Percentiles rank a stretch among this genome's conserved stretches.
Conservation (phyloP, 78 protist species). For the Dictyostelium capitatum region DNA sequence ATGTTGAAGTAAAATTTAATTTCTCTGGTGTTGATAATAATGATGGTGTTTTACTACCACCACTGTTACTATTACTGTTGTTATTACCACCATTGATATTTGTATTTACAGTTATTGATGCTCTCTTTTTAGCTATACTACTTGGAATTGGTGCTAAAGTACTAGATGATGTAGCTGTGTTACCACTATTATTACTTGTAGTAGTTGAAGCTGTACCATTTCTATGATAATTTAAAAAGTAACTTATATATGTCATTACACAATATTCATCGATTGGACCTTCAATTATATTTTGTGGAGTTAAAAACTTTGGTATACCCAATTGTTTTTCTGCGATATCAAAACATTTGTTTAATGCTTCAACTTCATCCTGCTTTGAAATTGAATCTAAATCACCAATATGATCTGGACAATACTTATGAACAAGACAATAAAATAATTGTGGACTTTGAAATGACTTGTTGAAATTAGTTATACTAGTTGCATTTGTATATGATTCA, state of each 20-base stretch:
- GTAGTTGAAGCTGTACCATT: not conserved
- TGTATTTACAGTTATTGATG: conserved; percentile 1
- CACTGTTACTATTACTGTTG: not conserved
- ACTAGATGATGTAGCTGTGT: not conserved
- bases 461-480: conserved; percentile 45
- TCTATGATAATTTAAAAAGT: conserved; percentile 48
- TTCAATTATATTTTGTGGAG: conserved; percentile 48
- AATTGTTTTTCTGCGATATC: conserved; percentile 63
- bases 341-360: conserved; percentile 22
- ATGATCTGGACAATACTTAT: conserved; percentile 15
- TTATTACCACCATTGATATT: not conserved
- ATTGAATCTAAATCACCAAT: conserved; percentile 12
- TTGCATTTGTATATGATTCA: not conserved
- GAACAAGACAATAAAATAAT: conserved; percentile 37
- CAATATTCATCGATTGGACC: conserved; percentile 69
- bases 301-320: conserved; percentile 28
- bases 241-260: conserved; percentile 59
- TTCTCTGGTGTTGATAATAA: conserved; percentile 32
- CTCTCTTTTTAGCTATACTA: not conserved
- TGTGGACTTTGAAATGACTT: conserved; percentile 67
- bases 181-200: not conserved
- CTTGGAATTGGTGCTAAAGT: not conserved
- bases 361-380: conserved; percentile 24
- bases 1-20: not conserved
- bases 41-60: not conserved